Base-by-base conservation (phyloP, 169 alveolate genomes). In the Amoebophrya sp. region DNA sequence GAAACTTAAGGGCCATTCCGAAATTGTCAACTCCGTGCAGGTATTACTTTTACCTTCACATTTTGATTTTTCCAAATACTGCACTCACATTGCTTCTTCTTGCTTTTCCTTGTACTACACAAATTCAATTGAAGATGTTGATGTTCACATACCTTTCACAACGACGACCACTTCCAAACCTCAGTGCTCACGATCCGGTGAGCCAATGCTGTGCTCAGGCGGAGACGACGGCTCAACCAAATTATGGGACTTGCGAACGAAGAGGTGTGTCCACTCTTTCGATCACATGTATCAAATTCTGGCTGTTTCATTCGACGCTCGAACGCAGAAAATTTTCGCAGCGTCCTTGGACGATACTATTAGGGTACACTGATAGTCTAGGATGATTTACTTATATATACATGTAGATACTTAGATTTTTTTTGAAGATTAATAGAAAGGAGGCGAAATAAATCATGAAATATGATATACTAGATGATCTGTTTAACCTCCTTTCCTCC, bases 191-290 rank as follows among this genome's bases (percentile, higher is more conserved):
- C 95, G 95, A 36, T 93, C 95, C 18, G 94, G 95, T 38, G 89
- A 91, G 12, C 92, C 95, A 24, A 83, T 95, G 92, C 92, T 95
- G 83, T 94, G 90, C 40, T 91, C 97, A 6, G 97, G 97, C 39
- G 94, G 96, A 36, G 98, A 96, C 93, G 98, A 96, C 93, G 96
- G 97, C 0, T 94, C 96, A 10, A 93, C 96, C 40, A 96, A 96
- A 95, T 41, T 96, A 41, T 96, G 98, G 98, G 98, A 96, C 90
- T 77, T 94, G 89, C 93, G 98, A 65, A 53, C 93, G 54, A 94
- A 95, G 91, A 91, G 92, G 36, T 91, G 93, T 41, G 91, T 95
- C 33, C 93, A 94, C 40, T 94, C 96, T 0, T 91, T 94, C 47
- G 93, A 95, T 40, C 95, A 95, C 89, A 95, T 95, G 53, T 96